Evolutionary conservation across 192 early-diverging fungal genomes (phyloP).

Genomic region (Kappamyces sp.): DNA sequence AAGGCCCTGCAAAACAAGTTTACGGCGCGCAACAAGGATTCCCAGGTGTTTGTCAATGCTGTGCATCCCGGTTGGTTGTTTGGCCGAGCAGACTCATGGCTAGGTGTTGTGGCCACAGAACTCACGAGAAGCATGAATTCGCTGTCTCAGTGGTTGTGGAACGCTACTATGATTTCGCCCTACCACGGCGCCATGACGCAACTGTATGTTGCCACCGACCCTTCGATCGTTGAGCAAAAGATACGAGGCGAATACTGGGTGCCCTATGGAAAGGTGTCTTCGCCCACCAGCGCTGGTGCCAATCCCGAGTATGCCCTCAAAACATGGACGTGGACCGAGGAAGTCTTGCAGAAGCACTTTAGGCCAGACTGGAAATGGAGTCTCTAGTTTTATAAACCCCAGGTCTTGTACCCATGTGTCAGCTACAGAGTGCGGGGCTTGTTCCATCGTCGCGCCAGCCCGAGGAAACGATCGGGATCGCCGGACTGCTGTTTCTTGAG

Average conservation of each 20-base stretch:
- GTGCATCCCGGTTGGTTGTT: conserved; percentile 30
- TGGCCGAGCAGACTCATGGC: no score
- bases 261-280: conserved; percentile 17
- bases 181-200: conserved; percentile 32
- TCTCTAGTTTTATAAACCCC: conserved; percentile 3
- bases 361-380: conserved; percentile 12
- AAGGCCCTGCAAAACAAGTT: conserved; percentile 36
- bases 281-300: conserved; percentile 3
- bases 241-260: conserved; percentile 35
- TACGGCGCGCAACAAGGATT: background rate
- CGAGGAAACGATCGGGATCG: background rate
- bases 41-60: conserved; percentile 26
- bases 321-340: conserved; percentile 31
- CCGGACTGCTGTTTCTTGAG: background rate
- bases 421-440: no score
- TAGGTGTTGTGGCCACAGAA: no score
- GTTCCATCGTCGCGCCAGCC: background rate
- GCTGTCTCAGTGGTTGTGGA: conserved; percentile 4
- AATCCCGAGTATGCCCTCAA: conserved; percentile 11
- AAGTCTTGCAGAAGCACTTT: conserved; percentile 15
- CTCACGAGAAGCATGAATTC: background rate
- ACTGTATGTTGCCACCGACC: conserved; percentile 24
- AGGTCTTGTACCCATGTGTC: no score
- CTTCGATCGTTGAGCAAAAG: conserved; percentile 17
- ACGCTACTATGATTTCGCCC: conserved; percentile 11